phyloP scores from a whole-genome alignment of 371 early-diverging fungal genomes.

The Lichtheimia corymbifera region DNA sequence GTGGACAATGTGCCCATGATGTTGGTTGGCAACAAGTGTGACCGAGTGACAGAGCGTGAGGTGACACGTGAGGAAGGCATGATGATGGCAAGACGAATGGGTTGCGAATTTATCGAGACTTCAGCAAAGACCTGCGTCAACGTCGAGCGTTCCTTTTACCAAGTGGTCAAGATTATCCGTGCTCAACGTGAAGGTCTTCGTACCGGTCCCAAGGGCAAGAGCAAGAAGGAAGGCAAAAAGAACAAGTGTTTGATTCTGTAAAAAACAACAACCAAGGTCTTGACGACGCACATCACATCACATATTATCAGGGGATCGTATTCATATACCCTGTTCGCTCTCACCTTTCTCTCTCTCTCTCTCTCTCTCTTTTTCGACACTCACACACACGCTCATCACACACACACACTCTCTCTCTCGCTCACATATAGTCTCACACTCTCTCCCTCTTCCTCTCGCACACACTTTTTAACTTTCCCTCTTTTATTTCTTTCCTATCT shows the following conservation, averaged over 20 bases:
- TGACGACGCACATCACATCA: too few species aligned
- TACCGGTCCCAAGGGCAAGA: conserved; percentile 15
- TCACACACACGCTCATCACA: too few species aligned
- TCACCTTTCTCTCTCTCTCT: too few species aligned
- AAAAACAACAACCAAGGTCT: neutral
- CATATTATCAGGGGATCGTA: too few species aligned
- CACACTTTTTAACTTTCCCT: too few species aligned
- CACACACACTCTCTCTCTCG: too few species aligned
- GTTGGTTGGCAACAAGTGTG: conserved; percentile 91
- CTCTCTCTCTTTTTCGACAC: too few species aligned
- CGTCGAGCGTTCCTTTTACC: conserved; percentile 66
- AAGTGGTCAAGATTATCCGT: conserved; percentile 55
- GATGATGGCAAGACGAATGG: conserved; percentile 13
- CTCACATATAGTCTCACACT: too few species aligned
- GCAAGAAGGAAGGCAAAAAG: conserved; percentile 19
- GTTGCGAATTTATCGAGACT: conserved; percentile 73
- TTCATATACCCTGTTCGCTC: too few species aligned
- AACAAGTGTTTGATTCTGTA: conserved; percentile 20
- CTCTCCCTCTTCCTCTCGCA: too few species aligned
- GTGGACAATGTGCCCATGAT: conserved; percentile 79
- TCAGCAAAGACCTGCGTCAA: conserved; percentile 80
- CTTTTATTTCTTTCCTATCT: too few species aligned
- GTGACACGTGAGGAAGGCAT: conserved; percentile 61
- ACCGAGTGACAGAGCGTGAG: conserved; percentile 72
- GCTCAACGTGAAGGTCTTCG: conserved; percentile 24